phyloP scores from a whole-genome alignment of 148 eudicot genomes.

The Rhododendron henanense region DNA sequence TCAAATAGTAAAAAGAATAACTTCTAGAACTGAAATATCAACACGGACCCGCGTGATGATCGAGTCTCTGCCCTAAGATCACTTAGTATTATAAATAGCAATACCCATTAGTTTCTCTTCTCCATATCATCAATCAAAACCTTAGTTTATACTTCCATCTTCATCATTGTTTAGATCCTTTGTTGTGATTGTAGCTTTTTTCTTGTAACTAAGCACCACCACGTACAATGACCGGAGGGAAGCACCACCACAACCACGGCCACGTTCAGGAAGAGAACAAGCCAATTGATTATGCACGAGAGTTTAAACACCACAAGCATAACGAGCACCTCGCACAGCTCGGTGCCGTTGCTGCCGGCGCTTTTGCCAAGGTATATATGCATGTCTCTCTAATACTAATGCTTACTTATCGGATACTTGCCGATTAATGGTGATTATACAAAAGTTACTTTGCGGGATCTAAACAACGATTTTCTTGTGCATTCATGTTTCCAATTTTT shows the following conservation, averaged over 20 bases:
- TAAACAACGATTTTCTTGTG: too few species aligned
- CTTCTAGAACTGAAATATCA: background rate
- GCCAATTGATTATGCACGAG: slow-evolving; percentile 21
- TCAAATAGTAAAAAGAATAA: background rate
- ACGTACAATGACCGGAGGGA: slow-evolving; percentile 9
- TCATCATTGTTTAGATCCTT: background rate
- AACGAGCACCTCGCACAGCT: slow-evolving; percentile 27
- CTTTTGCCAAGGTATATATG: slow-evolving; percentile 39
- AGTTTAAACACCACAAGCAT: slow-evolving; percentile 39
- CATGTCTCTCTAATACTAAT: background rate
- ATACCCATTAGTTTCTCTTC: background rate
- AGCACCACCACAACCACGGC: slow-evolving; percentile 18
- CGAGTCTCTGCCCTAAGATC: background rate
- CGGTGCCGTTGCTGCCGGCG: slow-evolving; percentile 42
- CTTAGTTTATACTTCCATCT: background rate
- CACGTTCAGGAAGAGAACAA: slow-evolving; percentile 4
- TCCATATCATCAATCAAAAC: background rate
- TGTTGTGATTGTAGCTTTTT: background rate
- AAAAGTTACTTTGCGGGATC: too few species aligned
- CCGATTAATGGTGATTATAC: too few species aligned
- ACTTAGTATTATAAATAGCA: background rate
- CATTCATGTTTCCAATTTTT: too few species aligned
- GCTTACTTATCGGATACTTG: too few species aligned
- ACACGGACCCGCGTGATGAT: background rate
- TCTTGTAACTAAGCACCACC: background rate